phyloP scores from a whole-genome alignment of 768 basidiomycete species.

The Gymnopilus dilepis region DNA sequence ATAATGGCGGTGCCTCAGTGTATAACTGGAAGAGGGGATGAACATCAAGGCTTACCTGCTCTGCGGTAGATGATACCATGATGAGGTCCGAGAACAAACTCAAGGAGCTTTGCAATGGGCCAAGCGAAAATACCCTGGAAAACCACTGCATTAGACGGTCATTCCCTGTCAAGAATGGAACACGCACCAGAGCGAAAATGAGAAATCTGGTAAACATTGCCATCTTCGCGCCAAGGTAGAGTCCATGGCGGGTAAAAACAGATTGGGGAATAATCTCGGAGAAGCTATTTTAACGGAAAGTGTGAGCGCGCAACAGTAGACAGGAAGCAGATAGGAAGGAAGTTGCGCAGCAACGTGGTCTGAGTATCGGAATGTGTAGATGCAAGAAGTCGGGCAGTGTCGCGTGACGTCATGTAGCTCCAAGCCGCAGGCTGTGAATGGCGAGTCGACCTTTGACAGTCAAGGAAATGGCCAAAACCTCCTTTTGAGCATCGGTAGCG shows the following conservation, averaged over 20 bases:
- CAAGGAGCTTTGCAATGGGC: slow-evolving; percentile 86
- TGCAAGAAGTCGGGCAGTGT: not conserved
- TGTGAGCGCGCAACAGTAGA: slow-evolving; percentile 5
- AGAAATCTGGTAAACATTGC: slow-evolving; percentile 69
- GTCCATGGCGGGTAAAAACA: slow-evolving; percentile 88
- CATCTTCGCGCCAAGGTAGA: slow-evolving; percentile 89
- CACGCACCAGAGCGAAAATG: slow-evolving; percentile 69
- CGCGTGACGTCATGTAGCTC: slow-evolving; percentile 21
- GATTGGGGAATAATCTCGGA: slow-evolving; percentile 93
- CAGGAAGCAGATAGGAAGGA: not conserved
- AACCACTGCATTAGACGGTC: not conserved
- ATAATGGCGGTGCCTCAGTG: not conserved
- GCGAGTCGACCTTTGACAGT: not conserved
- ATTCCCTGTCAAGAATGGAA: not conserved
- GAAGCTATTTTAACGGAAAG: slow-evolving; percentile 55
- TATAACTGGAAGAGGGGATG: not conserved
- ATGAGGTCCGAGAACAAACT: slow-evolving; percentile 78
- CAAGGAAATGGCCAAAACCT: not conserved
- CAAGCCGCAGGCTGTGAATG: not conserved
- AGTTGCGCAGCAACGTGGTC: slow-evolving; percentile 5
- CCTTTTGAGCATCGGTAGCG: slow-evolving; percentile 1
- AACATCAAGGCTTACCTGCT: slow-evolving; percentile 43
- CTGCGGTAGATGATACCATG: slow-evolving; percentile 92
- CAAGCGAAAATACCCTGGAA: slow-evolving; percentile 74
- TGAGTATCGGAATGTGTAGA: not conserved